A percentile compares a stretch with the other conserved stretches of the same genome.
phyloP scores from a whole-genome alignment of 2,329 filamentous ascomycete genomes.

The Escovopsis sp. region DNA sequence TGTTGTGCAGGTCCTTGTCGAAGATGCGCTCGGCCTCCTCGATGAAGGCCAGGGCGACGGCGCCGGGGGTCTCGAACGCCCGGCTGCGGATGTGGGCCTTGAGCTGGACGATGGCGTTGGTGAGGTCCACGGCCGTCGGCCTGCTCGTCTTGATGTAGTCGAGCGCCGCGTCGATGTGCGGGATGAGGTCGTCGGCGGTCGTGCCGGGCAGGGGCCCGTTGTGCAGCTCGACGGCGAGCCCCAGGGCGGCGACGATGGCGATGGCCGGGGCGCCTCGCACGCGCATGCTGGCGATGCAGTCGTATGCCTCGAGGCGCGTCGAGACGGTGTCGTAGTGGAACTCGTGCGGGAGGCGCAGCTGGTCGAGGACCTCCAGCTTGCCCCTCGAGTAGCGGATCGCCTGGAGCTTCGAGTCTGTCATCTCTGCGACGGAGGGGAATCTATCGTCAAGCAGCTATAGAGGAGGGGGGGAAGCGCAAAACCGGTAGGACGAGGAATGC shows the following conservation, averaged over 20 bases:
- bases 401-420: conserved; percentile 45
- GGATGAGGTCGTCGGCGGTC: conserved; percentile 41
- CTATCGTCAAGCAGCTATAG: no score
- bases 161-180: conserved; percentile 61
- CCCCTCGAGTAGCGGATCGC: conserved; percentile 65
- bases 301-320: conserved; percentile 61
- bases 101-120: conserved; percentile 74
- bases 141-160: conserved; percentile 80
- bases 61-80: conserved; percentile 26
- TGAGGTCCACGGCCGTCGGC: conserved; percentile 88
- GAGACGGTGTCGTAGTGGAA: conserved; percentile 62
- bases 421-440: neutral
- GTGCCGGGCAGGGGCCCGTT: conserved; percentile 32
- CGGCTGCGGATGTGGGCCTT: conserved; percentile 44
- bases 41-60: conserved; percentile 58
- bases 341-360: conserved; percentile 68
- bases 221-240: conserved; percentile 71
- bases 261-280: conserved; percentile 79
- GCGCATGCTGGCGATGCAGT: conserved; percentile 69
- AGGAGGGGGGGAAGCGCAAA: neutral
- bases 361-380: conserved; percentile 63
- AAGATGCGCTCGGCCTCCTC: conserved; percentile 74
- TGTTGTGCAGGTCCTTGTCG: conserved; percentile 73
- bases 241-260: conserved; percentile 88
- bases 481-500: neutral